A percentile compares a stretch with the other conserved stretches of the same genome.
Conservation (phyloP, 140 eudicot species). For the Ambrosia hybrid region DNA sequence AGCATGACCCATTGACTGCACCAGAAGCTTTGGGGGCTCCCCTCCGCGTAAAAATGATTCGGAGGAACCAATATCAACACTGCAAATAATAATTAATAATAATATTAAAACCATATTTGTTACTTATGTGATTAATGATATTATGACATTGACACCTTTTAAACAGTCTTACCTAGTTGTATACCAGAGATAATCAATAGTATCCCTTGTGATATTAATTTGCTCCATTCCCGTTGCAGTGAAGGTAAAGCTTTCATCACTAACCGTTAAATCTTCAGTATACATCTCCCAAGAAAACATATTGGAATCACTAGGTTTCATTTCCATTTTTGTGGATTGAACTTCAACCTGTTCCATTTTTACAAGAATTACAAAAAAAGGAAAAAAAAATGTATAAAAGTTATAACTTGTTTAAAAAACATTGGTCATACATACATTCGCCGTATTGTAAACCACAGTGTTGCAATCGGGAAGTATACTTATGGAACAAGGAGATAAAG, state of each 20-base stretch:
- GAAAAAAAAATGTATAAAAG: background rate
- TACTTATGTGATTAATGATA: background rate
- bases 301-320: conserved; percentile 49
- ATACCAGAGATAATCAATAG: conserved; percentile 93
- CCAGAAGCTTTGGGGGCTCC: conserved; percentile 66
- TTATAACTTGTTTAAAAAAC: conserved; percentile 12
- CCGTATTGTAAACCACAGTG: conserved; percentile 69
- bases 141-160: background rate
- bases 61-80: conserved; percentile 52
- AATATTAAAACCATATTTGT: too few species aligned
- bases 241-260: conserved; percentile 55
- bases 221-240: conserved; percentile 78
- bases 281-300: conserved; percentile 79
- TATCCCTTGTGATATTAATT: conserved; percentile 79
- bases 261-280: conserved; percentile 68
- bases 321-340: conserved; percentile 68
- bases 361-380: background rate
- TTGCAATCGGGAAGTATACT: conserved; percentile 83
- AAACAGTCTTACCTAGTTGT: conserved; percentile 63
- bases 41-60: conserved; percentile 65
- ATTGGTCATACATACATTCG: conserved; percentile 49
- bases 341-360: conserved; percentile 63
- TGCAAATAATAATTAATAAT: background rate
- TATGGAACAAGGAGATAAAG: conserved; percentile 85
- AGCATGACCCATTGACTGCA: conserved; percentile 82